Base-by-base conservation (phyloP, 2,329 filamentous ascomycete genomes). In the Colletotrichum tabaci region DNA sequence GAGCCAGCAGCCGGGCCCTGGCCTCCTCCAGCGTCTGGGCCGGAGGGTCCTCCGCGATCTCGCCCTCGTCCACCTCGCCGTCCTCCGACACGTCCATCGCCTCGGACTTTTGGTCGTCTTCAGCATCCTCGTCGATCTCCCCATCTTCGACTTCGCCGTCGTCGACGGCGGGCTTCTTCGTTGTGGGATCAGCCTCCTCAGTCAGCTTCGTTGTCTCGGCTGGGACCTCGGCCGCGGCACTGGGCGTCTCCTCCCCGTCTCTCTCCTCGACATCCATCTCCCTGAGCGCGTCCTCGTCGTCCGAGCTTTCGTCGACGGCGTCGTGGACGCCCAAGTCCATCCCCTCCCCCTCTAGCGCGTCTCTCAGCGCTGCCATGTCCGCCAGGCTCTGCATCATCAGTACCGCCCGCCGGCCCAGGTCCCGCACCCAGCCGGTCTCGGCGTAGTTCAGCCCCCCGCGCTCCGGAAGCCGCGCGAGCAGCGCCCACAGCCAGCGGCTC, bases 401-500 rank as follows among this genome's bases (percentile, higher is more conserved):
- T 23, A 92, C 90, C 0, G 94, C 94, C 74, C 91, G 88, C 81
- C 94, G 94, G 0, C 93, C 95, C 44, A 98, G 80, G 69, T 96
- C 94, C 61, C 96, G 87, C 38, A 98, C 84, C 77, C 91, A 90
- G 6, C 91, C 92, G 42, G 97, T 89, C 77, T 96, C 93, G 53
- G 90, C 88, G 74, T 94, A 92, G 72, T 90, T 89, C 79, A 98
- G 84, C 79, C 93, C 91, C 1, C 94, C 94, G 12, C 90, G 84
- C 46, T 94, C 93, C 0, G 93, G 91, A 70, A 96, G 87, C 68
- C 91, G 88, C 3, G 93, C 94, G 55, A 98, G 84, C 68, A 98
- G 81, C 0, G 92, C 91, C 95, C 95, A 98, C 4, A 94, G 85
- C 96, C 96, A 98, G 18, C 90, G 87, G 71, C 94, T 95, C 5